phyloP scores from a whole-genome alignment of 192 early-diverging fungal species.

The Gamsiella multidivaricata region DNA sequence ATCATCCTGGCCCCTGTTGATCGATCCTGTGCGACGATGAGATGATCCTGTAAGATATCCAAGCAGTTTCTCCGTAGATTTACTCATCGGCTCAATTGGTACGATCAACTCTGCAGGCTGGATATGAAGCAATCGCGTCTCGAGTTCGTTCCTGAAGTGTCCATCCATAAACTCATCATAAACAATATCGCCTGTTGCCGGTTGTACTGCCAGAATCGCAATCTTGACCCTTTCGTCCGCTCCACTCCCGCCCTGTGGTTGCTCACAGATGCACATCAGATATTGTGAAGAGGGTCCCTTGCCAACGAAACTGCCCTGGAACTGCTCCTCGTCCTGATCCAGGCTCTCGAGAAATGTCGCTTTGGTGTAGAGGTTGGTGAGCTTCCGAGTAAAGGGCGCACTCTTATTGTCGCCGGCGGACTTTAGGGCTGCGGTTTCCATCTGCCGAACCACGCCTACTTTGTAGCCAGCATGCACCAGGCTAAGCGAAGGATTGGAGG shows the following conservation, averaged over 20 bases:
- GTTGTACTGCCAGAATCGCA: slow-evolving; percentile 70
- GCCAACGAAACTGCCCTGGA: slow-evolving; percentile 21
- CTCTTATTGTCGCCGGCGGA: slow-evolving; percentile 72
- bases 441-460: slow-evolving; percentile 87
- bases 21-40: background rate
- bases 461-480: slow-evolving; percentile 86
- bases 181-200: slow-evolving; percentile 75
- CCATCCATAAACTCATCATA: slow-evolving; percentile 79
- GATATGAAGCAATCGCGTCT: slow-evolving; percentile 75
- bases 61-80: slow-evolving; percentile 67
- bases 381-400: slow-evolving; percentile 74
- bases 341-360: slow-evolving; percentile 66
- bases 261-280: slow-evolving; percentile 63
- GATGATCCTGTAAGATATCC: slow-evolving; percentile 38
- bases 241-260: slow-evolving; percentile 53
- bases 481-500: slow-evolving; percentile 35
- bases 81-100: slow-evolving; percentile 60
- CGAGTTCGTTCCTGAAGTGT: slow-evolving; percentile 70
- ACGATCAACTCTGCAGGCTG: slow-evolving; percentile 75
- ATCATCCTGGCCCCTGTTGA: slow-evolving; percentile 37
- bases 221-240: slow-evolving; percentile 58
- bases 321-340: slow-evolving; percentile 37
- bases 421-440: slow-evolving; percentile 89
- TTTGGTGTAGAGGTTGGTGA: slow-evolving; percentile 77
- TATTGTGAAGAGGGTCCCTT: slow-evolving; percentile 44